Evolutionary conservation across 257 asterid genomes (phyloP).

Genomic region (Solanum clarkiae): DNA sequence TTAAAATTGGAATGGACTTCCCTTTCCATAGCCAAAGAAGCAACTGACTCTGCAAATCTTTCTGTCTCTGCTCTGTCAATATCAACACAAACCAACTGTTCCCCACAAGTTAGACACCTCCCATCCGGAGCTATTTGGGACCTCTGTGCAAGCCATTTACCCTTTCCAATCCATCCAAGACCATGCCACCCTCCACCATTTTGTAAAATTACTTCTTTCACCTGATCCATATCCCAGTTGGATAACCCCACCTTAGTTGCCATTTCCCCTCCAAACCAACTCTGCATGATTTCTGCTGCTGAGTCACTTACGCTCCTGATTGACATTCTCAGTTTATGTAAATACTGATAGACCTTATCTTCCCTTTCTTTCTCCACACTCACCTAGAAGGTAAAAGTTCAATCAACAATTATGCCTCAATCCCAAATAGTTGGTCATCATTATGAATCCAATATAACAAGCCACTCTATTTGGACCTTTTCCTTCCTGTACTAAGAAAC

Average conservation of each 20-base stretch:
- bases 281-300: slow-evolving; percentile 41
- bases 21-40: slow-evolving; percentile 77
- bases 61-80: slow-evolving; percentile 59
- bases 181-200: slow-evolving; percentile 99
- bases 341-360: slow-evolving; percentile 66
- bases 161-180: slow-evolving; percentile 81
- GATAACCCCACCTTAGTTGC: slow-evolving; percentile 39
- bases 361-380: slow-evolving; percentile 46
- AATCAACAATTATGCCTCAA: neutral
- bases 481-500: neutral
- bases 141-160: slow-evolving; percentile 53
- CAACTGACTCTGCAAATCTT: slow-evolving; percentile 59
- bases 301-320: slow-evolving; percentile 40
- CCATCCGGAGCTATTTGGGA: slow-evolving; percentile 42
- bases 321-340: slow-evolving; percentile 63
- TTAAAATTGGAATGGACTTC: slow-evolving; percentile 59
- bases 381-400: slow-evolving; percentile 26
- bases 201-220: slow-evolving; percentile 40
- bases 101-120: slow-evolving; percentile 39
- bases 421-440: neutral
- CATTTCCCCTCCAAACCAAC: slow-evolving; percentile 54
- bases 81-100: slow-evolving; percentile 70
- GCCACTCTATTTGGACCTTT: neutral
- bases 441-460: neutral
- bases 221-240: slow-evolving; percentile 24